A percentile compares a stretch with the other conserved stretches of the same genome.
Evolutionary conservation across 148 eudicot species (phyloP).

Genomic region (Diospyros lotus): DNA sequence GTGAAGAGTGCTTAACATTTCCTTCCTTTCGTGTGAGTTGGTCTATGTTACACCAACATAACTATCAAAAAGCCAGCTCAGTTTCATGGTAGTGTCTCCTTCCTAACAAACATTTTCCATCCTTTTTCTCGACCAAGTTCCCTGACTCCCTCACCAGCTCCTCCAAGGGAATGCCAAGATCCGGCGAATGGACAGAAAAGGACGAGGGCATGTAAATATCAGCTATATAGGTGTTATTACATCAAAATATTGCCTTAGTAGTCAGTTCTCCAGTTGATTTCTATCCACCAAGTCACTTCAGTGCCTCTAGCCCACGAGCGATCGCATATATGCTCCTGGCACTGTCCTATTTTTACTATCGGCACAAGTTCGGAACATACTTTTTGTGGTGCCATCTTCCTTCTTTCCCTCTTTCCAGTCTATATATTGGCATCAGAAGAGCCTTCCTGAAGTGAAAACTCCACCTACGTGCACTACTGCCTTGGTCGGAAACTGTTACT

Average conservation of each 20-base stretch:
- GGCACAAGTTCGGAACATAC: neutral
- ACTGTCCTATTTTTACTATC: neutral
- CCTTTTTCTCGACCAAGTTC: too few species aligned
- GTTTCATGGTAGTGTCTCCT: too few species aligned
- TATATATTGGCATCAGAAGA: neutral
- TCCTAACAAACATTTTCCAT: too few species aligned
- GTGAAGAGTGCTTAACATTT: too few species aligned
- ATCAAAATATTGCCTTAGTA: neutral
- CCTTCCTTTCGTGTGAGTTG: too few species aligned
- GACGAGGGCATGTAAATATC: too few species aligned
- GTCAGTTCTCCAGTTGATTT: neutral
- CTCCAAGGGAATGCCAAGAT: too few species aligned
- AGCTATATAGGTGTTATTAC: too few species aligned
- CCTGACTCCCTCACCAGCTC: too few species aligned
- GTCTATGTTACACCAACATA: too few species aligned
- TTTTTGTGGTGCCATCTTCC: neutral
- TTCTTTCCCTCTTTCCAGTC: neutral
- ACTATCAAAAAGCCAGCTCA: too few species aligned
- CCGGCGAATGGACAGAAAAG: too few species aligned
- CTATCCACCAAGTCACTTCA: neutral
- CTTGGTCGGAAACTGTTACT: slow-evolving; percentile 28
- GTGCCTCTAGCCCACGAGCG: neutral
- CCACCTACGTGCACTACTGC: slow-evolving; percentile 36
- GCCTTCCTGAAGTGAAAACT: neutral
- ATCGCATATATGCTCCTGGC: neutral